Evolutionary conservation across 1,284 basidiomycete species (phyloP), one percentile per base, ranked within the genome.

Genomic region (Fomitiporia mediterranea): DNA sequence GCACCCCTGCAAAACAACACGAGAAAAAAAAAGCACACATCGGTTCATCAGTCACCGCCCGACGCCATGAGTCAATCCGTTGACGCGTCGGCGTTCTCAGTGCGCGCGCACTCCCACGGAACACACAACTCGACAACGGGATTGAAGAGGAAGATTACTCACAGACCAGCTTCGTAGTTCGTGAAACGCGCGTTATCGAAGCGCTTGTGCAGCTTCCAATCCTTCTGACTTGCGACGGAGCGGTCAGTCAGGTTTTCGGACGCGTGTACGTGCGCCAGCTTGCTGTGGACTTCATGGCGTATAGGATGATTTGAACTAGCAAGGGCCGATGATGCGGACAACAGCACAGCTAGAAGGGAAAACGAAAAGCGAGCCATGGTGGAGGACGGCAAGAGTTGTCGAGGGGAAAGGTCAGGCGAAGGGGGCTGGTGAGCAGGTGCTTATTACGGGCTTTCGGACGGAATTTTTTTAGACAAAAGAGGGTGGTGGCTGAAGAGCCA

Each of bases 1-100:
- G 73, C 73, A 42, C 72, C 72, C 38, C 72, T 74, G 52, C 3
- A 30, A 42, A 28, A 19, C 21, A n/a, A n/a, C n/a, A n/a, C n/a
- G n/a, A 53, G 27, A 25, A 13, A 34, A 34, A 34, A 13, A 34
- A 34, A 34, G 6, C 13, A 13, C 7, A 13, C 32, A 17, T 40
- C 19, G 15, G 19, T 17, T 11, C 39, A 23, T 43, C 38, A 44
- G 17, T 21, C 25, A 19, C 8, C 8, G 40, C 19, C 27, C 30
- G 38, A 19, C 37, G 11, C 17, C 13, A 27, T 7, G 13, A 9
- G 7, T 6, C 15, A 8, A 13, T 21, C n/a, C 30, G 17, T 35
- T 2, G 7, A n/a, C 21, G 28, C 23, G 30, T 23, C 19, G 35
- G 32, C 32, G 23, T 17, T 38, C 21, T 23, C 4, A 7, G 43